Base-by-base conservation (phyloP, 192 early-diverging fungal genomes). In the Backusella australiensis region DNA sequence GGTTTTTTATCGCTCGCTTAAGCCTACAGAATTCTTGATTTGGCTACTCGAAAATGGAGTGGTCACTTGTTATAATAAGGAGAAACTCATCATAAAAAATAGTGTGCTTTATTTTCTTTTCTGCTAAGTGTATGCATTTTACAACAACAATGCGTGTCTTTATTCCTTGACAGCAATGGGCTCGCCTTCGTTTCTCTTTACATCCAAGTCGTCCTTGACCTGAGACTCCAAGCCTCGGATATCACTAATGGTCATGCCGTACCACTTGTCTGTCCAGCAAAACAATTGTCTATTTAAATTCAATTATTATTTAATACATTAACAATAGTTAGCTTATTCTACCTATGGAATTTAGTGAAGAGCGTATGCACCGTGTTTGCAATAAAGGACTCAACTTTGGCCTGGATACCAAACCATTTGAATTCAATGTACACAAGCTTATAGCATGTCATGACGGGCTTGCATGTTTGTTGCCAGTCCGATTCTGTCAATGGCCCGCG, bases 361-460 rank as follows among this genome's bases (percentile, higher is more conserved):
- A 93, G 71, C 29, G 75, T 82, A 35, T 83, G 86, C 75, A 90
- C 84, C 32, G 79, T 85, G 32, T 44, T 87, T 34, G 90, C 89
- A 75, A 94, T 90, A 34, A 89, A 88, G 1, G 80, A 77, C 77
- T 94, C 93, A 9, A 91, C 89, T 23, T 83, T 84, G 11, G 75
- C 84, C 73, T 93, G 92, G 52, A 94, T 56, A 0, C 91, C 91
- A 78, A 89, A 92, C 89, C 90, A 93, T 69, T 87, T 90, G 83
- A 94, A 94, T 77, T 94, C 93, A 21, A 90, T 91, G 11, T 89
- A 92, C 1, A 93, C 88, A 34, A 94, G 80, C 77, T 94, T 94
- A 82, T 94, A 94, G 77, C 93, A 94, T 1, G 92, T 93, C 93
- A 94, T 94, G 9, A 89, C 86, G 5, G 93, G 93, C 46, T 89